Conservation (phyloP, 2,329 filamentous ascomycete species). For the Talaromyces atroroseus region DNA sequence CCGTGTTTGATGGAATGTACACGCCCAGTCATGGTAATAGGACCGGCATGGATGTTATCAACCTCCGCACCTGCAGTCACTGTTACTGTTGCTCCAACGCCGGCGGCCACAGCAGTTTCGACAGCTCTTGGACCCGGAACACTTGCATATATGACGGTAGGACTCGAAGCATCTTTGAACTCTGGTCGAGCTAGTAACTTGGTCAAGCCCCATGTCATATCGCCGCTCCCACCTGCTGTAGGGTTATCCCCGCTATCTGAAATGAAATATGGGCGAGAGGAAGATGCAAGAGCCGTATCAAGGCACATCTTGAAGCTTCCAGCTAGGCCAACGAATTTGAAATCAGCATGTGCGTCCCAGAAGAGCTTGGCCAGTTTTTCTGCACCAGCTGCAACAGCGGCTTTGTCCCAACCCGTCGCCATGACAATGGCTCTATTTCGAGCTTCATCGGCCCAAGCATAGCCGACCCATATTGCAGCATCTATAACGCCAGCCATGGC, state of each 20-base stretch:
- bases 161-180: conserved; percentile 35
- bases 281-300: conserved; percentile 39
- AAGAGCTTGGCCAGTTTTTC: conserved; percentile 44
- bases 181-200: conserved; percentile 43
- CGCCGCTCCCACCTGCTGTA: conserved; percentile 51
- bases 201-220: conserved; percentile 49
- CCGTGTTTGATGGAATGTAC: conserved; percentile 49
- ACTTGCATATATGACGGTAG: conserved; percentile 49
- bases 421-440: conserved; percentile 48
- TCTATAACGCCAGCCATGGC: conserved; percentile 41
- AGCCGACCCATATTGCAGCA: conserved; percentile 53
- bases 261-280: conserved; percentile 47
- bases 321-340: conserved; percentile 50
- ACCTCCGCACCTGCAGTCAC: conserved; percentile 49
- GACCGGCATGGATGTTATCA: conserved; percentile 45
- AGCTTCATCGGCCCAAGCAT: conserved; percentile 53
- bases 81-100: conserved; percentile 44
- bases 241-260: conserved; percentile 54
- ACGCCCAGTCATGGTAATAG: conserved; percentile 47
- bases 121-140: conserved; percentile 46
- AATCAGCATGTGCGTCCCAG: conserved; percentile 45
- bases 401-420: conserved; percentile 48
- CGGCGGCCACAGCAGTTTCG: conserved; percentile 38
- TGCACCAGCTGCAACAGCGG: conserved; percentile 35
- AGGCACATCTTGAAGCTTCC: conserved; percentile 46